A percentile compares a stretch with the other conserved stretches of the same genome.
phyloP scores from a whole-genome alignment of 2,329 filamentous ascomycete genomes.

The Paecilomyces formosus region DNA sequence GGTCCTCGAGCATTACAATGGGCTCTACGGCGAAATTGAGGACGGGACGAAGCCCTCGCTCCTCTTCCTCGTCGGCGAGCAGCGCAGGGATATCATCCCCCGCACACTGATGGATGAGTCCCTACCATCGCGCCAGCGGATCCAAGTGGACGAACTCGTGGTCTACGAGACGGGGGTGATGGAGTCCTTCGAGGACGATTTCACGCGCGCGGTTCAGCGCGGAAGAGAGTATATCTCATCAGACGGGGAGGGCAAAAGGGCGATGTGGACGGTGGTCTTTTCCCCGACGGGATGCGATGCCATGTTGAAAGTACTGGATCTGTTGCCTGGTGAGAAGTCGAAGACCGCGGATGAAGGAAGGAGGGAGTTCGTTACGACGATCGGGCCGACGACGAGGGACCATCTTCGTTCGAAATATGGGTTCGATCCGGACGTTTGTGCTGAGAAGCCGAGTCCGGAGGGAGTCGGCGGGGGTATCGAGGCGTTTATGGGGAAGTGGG shows the following conservation, averaged over 20 bases:
- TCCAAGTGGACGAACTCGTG: conserved; percentile 68
- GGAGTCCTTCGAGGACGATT: conserved; percentile 65
- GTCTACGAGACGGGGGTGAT: conserved; percentile 84
- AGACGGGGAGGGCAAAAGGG: conserved; percentile 14
- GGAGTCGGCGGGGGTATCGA: conserved; percentile 65
- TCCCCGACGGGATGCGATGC: conserved; percentile 56
- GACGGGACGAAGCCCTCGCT: conserved; percentile 46
- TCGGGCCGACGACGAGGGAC: conserved; percentile 85
- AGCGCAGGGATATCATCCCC: conserved; percentile 83
- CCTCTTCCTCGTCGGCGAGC: conserved; percentile 85
- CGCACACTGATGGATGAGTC: conserved; percentile 59
- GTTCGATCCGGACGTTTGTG: conserved; percentile 52
- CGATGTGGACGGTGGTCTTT: conserved; percentile 42
- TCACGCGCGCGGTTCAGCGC: conserved; percentile 47
- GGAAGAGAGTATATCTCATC: conserved; percentile 34
- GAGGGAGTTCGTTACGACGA: conserved; percentile 62
- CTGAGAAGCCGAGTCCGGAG: conserved; percentile 72
- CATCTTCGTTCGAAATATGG: conserved; percentile 48
- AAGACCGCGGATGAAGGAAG: conserved; percentile 12
- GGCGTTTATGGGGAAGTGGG: conserved; percentile 30
- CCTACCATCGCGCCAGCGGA: conserved; percentile 45
- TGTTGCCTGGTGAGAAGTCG: conserved; percentile 34
- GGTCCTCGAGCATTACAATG: conserved; percentile 71
- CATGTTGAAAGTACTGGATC: conserved; percentile 47
- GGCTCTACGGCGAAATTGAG: conserved; percentile 15